Conservation (phyloP, 768 basidiomycete genomes). For the Clitopilus hobsonii region DNA sequence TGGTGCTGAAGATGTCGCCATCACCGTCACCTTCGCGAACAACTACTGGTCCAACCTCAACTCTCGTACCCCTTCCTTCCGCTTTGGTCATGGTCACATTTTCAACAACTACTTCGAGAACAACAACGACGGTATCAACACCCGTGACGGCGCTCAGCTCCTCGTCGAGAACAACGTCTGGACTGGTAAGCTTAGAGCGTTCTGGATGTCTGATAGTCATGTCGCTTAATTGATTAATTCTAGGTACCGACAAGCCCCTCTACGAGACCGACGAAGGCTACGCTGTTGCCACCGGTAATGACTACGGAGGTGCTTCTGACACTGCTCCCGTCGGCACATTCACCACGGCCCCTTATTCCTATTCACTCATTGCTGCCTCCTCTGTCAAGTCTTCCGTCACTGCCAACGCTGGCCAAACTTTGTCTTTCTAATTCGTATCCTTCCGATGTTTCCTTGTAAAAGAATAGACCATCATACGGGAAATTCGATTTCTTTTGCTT, state of each 20-base stretch:
- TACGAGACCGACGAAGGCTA: conserved; percentile 37
- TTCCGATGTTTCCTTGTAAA: not conserved
- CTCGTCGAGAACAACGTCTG: conserved; percentile 45
- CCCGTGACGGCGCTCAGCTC: conserved; percentile 38
- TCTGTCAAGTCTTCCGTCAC: conserved; percentile 22
- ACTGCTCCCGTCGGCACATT: conserved; percentile 28
- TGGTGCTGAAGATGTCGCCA: conserved; percentile 29
- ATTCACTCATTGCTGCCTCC: conserved; percentile 21
- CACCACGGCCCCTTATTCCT: conserved; percentile 28
- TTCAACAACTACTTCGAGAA: conserved; percentile 40
- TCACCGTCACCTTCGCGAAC: conserved; percentile 37
- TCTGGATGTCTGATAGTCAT: not conserved
- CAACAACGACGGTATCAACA: conserved; percentile 41
- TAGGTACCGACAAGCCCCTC: conserved; percentile 32
- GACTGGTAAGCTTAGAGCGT: conserved; percentile 21
- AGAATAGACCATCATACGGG: too few relatives aligned
- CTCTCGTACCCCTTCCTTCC: conserved; percentile 41
- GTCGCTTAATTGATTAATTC: not conserved
- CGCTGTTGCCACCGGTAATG: conserved; percentile 33
- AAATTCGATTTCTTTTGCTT: too few relatives aligned
- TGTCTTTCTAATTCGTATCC: conserved; percentile 20
- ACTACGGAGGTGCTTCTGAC: conserved; percentile 28
- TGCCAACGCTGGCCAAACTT: conserved; percentile 23
- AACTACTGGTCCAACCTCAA: conserved; percentile 40
- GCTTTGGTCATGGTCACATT: conserved; percentile 41